Evolutionary conservation across 2,329 filamentous ascomycete species (phyloP).

Genomic region (Fusarium azukiicola): DNA sequence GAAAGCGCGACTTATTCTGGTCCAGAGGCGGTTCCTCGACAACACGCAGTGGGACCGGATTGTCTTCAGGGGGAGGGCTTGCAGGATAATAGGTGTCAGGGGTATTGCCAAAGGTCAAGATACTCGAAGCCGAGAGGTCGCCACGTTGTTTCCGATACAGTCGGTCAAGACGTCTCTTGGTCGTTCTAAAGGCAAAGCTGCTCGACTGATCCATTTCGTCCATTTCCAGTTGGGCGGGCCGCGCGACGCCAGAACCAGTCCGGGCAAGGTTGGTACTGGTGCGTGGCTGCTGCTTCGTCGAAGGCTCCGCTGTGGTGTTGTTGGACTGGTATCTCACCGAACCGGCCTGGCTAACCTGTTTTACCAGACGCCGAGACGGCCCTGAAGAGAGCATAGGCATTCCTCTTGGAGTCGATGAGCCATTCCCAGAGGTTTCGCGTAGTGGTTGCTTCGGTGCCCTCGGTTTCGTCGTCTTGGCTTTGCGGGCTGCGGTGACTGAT

Average conservation of each 20-base stretch:
- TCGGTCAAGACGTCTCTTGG: constrained; percentile 76
- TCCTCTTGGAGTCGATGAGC: constrained; percentile 22
- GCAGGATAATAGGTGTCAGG: constrained; percentile 42
- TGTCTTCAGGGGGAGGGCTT: constrained; percentile 51
- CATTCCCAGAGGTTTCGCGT: constrained; percentile 51
- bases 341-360: constrained; percentile 53
- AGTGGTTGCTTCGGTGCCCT: constrained; percentile 41
- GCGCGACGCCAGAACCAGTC: constrained; percentile 46
- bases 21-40: constrained; percentile 28
- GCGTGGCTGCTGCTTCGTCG: constrained; percentile 22
- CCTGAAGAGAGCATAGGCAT: constrained; percentile 17
- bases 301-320: not conserved
- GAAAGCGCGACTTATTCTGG: constrained; percentile 58
- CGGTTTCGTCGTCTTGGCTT: constrained; percentile 34
- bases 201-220: constrained; percentile 61
- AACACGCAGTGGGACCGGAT: constrained; percentile 48
- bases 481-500: constrained; percentile 56
- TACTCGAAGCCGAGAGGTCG: constrained; percentile 48
- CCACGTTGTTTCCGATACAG: constrained; percentile 69
- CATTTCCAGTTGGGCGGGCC: constrained; percentile 79
- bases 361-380: constrained; percentile 55
- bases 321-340: constrained; percentile 53
- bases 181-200: constrained; percentile 68
- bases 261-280: constrained; percentile 25
- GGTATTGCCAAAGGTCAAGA: constrained; percentile 42